These are phyloP conservation scores for Prunus mongolica DNA, from an alignment of 306 rosid genomes.

Conservation along the genomic window DNA sequence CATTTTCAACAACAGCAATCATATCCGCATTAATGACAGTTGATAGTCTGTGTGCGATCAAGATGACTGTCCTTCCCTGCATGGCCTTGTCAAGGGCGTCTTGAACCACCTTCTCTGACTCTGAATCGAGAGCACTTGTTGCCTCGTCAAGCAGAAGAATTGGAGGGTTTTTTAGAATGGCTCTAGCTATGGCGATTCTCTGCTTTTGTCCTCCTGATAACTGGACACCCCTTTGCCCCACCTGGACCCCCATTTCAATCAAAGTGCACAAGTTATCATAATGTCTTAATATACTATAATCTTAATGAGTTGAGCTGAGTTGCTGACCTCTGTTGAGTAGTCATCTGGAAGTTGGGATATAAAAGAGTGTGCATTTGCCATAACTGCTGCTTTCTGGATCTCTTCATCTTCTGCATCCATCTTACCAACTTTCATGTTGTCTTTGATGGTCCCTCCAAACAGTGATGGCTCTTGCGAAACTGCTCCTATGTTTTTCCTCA, in stretches of 20 bases:
- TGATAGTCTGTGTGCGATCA: constrained; percentile 84
- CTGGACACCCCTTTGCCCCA: constrained; percentile 83
- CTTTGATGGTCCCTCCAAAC: constrained; percentile 65
- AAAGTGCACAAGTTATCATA: not conserved
- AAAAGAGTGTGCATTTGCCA: constrained; percentile 80
- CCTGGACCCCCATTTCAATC: constrained; percentile 30
- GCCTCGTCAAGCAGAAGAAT: constrained; percentile 89
- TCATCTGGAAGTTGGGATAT: constrained; percentile 72
- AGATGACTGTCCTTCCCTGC: constrained; percentile 72
- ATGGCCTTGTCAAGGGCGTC: constrained; percentile 79
- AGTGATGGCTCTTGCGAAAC: constrained; percentile 87
- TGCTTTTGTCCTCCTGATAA: constrained; percentile 92
- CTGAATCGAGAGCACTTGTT: constrained; percentile 87
- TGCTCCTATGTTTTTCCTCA: constrained; percentile 62
- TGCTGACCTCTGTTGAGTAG: constrained; percentile 68
- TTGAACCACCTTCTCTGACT: constrained; percentile 80
- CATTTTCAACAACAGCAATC: constrained; percentile 72
- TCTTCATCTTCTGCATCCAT: constrained; percentile 65
- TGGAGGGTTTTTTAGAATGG: constrained; percentile 76
- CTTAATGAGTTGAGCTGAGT: not conserved
- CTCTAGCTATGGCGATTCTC: constrained; percentile 86
- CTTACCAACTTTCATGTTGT: constrained; percentile 71
- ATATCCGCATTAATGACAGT: constrained; percentile 76
- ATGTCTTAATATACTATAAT: not conserved
- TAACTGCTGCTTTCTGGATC: constrained; percentile 54